Base-by-base conservation (phyloP, 2,329 filamentous ascomycete genomes). In the Nannizziopsis arthrosporioides region DNA sequence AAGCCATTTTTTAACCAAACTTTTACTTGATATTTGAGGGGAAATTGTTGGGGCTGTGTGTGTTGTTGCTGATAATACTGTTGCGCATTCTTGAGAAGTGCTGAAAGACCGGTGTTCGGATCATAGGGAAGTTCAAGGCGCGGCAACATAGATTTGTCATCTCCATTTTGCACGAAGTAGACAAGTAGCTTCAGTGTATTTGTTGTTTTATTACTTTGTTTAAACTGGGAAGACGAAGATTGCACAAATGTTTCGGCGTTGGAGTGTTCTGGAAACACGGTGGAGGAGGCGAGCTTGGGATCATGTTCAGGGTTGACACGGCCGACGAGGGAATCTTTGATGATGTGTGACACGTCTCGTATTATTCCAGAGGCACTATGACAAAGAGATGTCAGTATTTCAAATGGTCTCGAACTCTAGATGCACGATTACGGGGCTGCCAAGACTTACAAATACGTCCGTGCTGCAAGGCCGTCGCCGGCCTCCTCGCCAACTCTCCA, bases 1-100 rank as follows among this genome's bases (percentile, higher is more conserved):
- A 72, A 51, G 4, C 69, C 69, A 44, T 69, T 62, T 1, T 69
- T 63, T 1, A 71, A 57, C 63, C 63, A 69, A 2, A 64, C 67
- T 46, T 63, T 67, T 47, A 70, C 52, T 17, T 11, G 56, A 48
- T 38, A 54, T 51, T 40, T 47, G 45, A 51, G 48, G 31, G 50
- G 36, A 4, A 36, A 15, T 36, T 47, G 40, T 22, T 36, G 19
- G 19, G 30, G 17, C 50, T 50, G 6, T 54, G 36, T 5, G 59
- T 56, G 44, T 36, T 45, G 42, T 14, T 47, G 58, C 49, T n/a
- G 56, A 44, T 18, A 59, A 45, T 54, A 50, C 22, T 63, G 61
- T 3, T 55, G 54, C 15, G 68, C 56, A 8, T 57, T 53, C 35
- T 62, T 58, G 15, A 63, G 61, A 22, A 66, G 42, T 5, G 57